Base-by-base conservation (phyloP, 805 yeast genomes). In the Torulaspora maleeae region DNA sequence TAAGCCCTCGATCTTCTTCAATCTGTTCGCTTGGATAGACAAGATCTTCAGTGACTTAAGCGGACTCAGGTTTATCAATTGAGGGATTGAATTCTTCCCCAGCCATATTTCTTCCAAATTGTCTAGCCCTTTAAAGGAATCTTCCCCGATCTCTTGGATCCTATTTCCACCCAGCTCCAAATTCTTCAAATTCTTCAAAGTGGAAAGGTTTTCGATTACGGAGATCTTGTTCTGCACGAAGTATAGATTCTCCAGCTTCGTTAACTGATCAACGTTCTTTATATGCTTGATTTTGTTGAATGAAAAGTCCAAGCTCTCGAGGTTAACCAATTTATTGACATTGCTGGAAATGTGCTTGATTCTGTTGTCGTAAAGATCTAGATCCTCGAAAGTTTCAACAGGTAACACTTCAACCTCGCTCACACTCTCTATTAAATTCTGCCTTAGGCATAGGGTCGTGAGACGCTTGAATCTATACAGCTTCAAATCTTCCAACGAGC, bases 361-460 rank as follows among this genome's bases (percentile, higher is more conserved):
- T 55, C 95, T 72, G 66, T 93, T 93, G 66, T 93, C 99, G 62
- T 93, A 93, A 27, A 90, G 72, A 64, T 93, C 99, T 47, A 93
- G 68, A 49, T 88, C 93, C 52, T 78, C 85, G 54, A 93, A 56
- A 0, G 73, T 71, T 1, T 74, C 78, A 32, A 67, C 71, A 13
- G 79, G 78, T 8, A 84, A 58, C 10, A 68, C 69, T 47, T 89
- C 89, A 15, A 91, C 69, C 8, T 80, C 89, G 36, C 79, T 75
- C 30, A 90, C 73, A n/a, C 83, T 76, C 24, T 84, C 81, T 32
- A 93, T 71, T 52, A 88, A 69, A 64, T 93, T 93, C 59, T 89
- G 95, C 60, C 99, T 77, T 48, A 93, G 71, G 49, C 89, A 83
- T 16, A 91, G 68, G 4, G 72, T 61, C 53, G 77, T 80, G 48